Base-by-base conservation (phyloP, 1,139 yeast species). In the Debaryomyces fabryi region DNA sequence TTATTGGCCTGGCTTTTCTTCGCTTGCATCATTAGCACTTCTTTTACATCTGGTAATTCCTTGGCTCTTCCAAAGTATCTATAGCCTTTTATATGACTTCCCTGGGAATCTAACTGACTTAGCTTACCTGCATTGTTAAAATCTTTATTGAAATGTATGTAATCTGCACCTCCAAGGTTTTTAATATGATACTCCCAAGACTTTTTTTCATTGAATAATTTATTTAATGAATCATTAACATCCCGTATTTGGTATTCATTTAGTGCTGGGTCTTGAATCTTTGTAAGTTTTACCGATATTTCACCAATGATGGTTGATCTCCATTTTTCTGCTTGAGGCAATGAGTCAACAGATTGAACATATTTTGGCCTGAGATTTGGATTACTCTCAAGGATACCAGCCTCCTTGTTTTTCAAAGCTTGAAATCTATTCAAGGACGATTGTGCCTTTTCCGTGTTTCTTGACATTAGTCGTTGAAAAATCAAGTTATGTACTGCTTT, bases 21-120 rank as follows among this genome's bases (percentile, higher is more conserved):
- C 42, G 68, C 64, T 39, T 67, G 67, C 39, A 68, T 63, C 49
- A 76, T 71, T 27, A 85, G 57, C 32, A 83, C 55, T 52, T 79
- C 78, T 52, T 81, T 78, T 3, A 86, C 92, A 55, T 89, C 96
- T 0, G 92, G 88, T 12, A 91, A 67, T 42, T 89, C 95, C 47
- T 82, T 76, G 0, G 97, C 96, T 43, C 96, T 68, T 0, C 97
- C 97, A 67, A 83, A 91, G 64, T 88, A 91, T 53, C 88, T 68
- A 58, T 82, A 83, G 1, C 91, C 88, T 44, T 81, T 70, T 13
- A 72, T 62, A 13, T 56, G 55, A 9, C 58, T 49, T 5, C 65
- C 60, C 32, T 50, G 40, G 23, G 51, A 49, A 40, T 60, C 61
- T 29, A 54, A 38, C 7, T 59, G 52, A 7, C 42, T 18, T 23